Percentiles rank a stretch among this genome's conserved stretches.
These are phyloP conservation scores for Backusella morwellensis DNA, from an alignment of 192 early-diverging fungal species.

Conservation along the genomic window DNA sequence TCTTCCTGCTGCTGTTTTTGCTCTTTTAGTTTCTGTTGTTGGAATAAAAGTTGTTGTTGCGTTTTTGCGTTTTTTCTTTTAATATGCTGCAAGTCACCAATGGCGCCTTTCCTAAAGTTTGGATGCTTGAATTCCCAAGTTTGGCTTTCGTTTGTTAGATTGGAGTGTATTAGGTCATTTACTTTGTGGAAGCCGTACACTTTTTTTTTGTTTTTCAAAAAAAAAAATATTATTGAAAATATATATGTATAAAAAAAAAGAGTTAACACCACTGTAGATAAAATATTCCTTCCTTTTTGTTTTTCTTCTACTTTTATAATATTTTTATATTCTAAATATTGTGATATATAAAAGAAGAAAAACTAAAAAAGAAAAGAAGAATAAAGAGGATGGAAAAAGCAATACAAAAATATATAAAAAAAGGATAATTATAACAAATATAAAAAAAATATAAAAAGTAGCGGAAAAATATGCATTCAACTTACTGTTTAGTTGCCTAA, in stretches of 20 bases:
- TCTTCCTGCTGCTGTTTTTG: conserved; percentile 4
- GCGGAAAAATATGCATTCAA: not conserved
- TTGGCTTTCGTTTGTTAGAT: conserved; percentile 59
- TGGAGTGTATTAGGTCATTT: conserved; percentile 54
- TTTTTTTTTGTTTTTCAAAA: conserved; percentile 1
- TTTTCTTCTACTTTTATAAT: conserved; percentile 1
- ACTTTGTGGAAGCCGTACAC: conserved; percentile 56
- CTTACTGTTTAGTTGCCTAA: conserved; percentile 81
- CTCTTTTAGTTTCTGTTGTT: conserved; percentile 8
- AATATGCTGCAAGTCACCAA: conserved; percentile 44
- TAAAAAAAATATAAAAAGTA: not conserved
- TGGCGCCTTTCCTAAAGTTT: conserved; percentile 68
- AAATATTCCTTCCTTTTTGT: not conserved
- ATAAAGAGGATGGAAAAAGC: not conserved
- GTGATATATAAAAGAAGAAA: not conserved
- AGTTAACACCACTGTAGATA: not conserved
- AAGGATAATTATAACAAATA: not conserved
- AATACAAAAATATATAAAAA: not conserved
- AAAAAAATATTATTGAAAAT: not conserved
- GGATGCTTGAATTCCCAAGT: conserved; percentile 91
- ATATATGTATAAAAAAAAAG: not conserved
- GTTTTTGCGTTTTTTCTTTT: conserved; percentile 38
- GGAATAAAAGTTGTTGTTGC: not conserved
- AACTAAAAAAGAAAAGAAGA: not conserved
- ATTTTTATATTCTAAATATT: not conserved